Base-by-base conservation (phyloP, 805 yeast species). In the Kazachstania taianensis region DNA sequence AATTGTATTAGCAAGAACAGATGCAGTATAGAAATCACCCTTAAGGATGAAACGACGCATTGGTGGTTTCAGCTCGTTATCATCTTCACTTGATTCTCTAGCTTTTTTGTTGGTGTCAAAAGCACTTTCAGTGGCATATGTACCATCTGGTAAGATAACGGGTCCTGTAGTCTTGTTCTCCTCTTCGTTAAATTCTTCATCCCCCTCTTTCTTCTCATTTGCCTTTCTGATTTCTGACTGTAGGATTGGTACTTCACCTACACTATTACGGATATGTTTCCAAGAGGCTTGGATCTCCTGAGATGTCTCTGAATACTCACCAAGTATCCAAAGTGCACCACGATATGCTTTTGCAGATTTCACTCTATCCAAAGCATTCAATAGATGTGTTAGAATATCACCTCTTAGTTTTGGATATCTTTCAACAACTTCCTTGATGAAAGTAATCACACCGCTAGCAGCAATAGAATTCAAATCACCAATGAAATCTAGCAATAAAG, bases 101-200 rank as follows among this genome's bases (percentile, higher is more conserved):
- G 83, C 94, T 18, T 92, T 77, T 17, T 94, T 94, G 56, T 82
- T 84, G 1, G 95, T 81, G 44, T 96, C 96, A 59, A 65, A 66
- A 5, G 75, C 63, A 12, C 81, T 81, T 62, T 92, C 98, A 28
- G 96, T 83, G 20, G 98, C 98, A 61, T 92, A 92, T 0, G 99
- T 92, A 49, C 99, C 99, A 63, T 92, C 99, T n/a, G 98, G 95
- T 45, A 92, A 70, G 40, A 92, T 79, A 41, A 81, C 78, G 15
- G 96, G 96, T 30, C 83, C 83, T 26, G 62, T 55, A 5, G 61
- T 55, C 26, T 65, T 68, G 12, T 24, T 32, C 17, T 26, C 27
- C 15, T 37, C 43, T 14, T 46, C 53, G 16, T 47, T 57, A 5
- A 39, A 50, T 10, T 37, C 46, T n/a, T 46, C 56, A 8, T 56